Evolutionary conservation across 2,329 filamentous ascomycete genomes (phyloP).

Genomic region (Hawksworthiomyces lignivorus): DNA sequence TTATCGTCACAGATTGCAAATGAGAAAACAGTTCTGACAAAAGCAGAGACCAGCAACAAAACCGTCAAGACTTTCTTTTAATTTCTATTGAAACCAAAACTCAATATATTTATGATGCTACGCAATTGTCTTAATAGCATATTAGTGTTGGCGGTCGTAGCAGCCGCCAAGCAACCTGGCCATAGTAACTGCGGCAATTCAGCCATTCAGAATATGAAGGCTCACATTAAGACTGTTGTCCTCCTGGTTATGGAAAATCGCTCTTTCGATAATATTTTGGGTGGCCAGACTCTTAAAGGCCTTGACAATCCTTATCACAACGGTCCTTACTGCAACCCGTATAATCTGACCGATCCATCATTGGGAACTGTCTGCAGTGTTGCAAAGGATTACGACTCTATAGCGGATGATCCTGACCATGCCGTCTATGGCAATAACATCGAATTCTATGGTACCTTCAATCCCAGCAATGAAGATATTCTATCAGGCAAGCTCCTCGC

Average conservation of each 20-base stretch:
- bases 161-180: slow-evolving; percentile 2
- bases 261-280: slow-evolving; percentile 35
- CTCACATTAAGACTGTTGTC: slow-evolving; percentile 40
- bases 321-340: slow-evolving; percentile 34
- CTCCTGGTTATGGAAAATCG: slow-evolving; percentile 39
- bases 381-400: slow-evolving; percentile 31
- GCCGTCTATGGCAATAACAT: slow-evolving; percentile 34
- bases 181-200: not conserved
- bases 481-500: slow-evolving; percentile 11
- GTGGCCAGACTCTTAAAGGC: slow-evolving; percentile 29
- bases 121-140: not conserved
- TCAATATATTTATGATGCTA: slow-evolving; percentile 9
- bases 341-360: slow-evolving; percentile 22
- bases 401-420: slow-evolving; percentile 34
- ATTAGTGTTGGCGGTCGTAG: slow-evolving; percentile 8
- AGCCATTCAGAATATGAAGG: slow-evolving; percentile 21
- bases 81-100: too few species aligned
- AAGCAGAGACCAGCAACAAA: too few species aligned
- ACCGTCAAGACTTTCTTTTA: too few species aligned
- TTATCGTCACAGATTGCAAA: too few species aligned
- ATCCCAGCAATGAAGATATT: slow-evolving; percentile 26
- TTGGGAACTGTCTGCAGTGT: slow-evolving; percentile 21
- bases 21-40: too few species aligned
- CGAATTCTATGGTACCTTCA: slow-evolving; percentile 33
- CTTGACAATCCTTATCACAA: slow-evolving; percentile 34